These are phyloP conservation scores for Artomyces pyxidatus DNA, from an alignment of 768 basidiomycete species.

Conservation along the genomic window DNA sequence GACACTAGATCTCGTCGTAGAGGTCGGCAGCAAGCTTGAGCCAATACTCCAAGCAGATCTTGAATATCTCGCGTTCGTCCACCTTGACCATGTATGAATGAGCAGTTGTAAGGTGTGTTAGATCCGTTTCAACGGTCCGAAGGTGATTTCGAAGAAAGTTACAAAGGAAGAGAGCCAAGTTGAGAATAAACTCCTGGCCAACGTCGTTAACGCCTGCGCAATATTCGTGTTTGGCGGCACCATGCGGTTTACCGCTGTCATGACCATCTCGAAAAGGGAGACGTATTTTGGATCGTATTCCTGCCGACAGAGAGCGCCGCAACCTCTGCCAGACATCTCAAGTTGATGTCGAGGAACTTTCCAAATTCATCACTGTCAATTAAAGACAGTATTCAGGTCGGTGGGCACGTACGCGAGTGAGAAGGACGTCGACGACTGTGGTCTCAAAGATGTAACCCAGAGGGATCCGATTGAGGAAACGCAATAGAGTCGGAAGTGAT, in stretches of 20 bases:
- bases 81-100: constrained; percentile 99
- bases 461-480: constrained; percentile 99
- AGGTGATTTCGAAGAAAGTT: constrained; percentile 95
- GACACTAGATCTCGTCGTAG: constrained; percentile 92
- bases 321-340: constrained; percentile 96
- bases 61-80: constrained; percentile 98
- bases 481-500: constrained; percentile 87
- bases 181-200: constrained; percentile 95
- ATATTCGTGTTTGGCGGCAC: constrained; percentile 94
- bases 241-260: constrained; percentile 96
- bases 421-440: constrained; percentile 87
- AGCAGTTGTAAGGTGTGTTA: constrained; percentile 87
- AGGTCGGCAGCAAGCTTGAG: constrained; percentile 90
- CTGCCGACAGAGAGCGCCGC: constrained; percentile 90
- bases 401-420: constrained; percentile 66
- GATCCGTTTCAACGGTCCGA: constrained; percentile 86
- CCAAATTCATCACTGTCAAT: constrained; percentile 96
- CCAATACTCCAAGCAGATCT: constrained; percentile 99
- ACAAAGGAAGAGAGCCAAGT: constrained; percentile 93
- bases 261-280: constrained; percentile 95
- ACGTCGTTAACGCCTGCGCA: constrained; percentile 82
- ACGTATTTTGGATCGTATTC: constrained; percentile 99
- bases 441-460: constrained; percentile 99
- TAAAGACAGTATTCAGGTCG: too few species aligned
- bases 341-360: constrained; percentile 94